Evolutionary conservation across 345 rosid species (phyloP), one percentile per base, ranked within the genome.

Genomic region (Durio zibethinus): DNA sequence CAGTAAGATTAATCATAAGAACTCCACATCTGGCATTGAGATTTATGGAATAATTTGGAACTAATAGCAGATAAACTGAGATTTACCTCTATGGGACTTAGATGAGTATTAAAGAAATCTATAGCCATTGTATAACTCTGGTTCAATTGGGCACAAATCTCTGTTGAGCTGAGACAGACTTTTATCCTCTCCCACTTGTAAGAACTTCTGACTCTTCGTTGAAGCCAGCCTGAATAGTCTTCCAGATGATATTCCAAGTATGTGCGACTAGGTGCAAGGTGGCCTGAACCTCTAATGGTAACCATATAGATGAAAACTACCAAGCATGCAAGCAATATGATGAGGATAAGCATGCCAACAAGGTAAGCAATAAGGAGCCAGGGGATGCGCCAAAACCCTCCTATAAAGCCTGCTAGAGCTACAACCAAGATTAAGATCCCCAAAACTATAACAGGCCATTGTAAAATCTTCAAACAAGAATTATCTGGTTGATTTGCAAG

Each of bases 151-250:
- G 90, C 56, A 75, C 99, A 97, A 78, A 88, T 77, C 29, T 71
- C 75, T 9, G 90, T 86, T 9, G 93, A 82, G 79, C 89, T 85
- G 68, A 97, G 88, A 83, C 98, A 94, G 47, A 75, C 72, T 77
- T 90, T 87, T 2, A 97, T 92, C 64, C 87, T 69, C 73, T 92
- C 97, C 99, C 99, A 97, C 83, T 97, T 93, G 71, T 80, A 91
- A 16, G 97, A 80, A 74, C 91, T 85, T 35, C 86, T 85, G 62
- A 97, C 99, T 75, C 97, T 76, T 54, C 91, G 69, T 40, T 91
- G 89, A 73, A 97, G 89, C 92, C 90, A 94, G 53, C 84, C 89
- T 4, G 97, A 90, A 79, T 76, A 94, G 80, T 92, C 96, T 52
- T 97, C 95, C 1, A 97, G 84, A 71, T 40, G 84, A 72, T 94